These are phyloP conservation scores for Priceomyces melissophilus DNA, from an alignment of 805 yeast genomes.

Conservation along the genomic window DNA sequence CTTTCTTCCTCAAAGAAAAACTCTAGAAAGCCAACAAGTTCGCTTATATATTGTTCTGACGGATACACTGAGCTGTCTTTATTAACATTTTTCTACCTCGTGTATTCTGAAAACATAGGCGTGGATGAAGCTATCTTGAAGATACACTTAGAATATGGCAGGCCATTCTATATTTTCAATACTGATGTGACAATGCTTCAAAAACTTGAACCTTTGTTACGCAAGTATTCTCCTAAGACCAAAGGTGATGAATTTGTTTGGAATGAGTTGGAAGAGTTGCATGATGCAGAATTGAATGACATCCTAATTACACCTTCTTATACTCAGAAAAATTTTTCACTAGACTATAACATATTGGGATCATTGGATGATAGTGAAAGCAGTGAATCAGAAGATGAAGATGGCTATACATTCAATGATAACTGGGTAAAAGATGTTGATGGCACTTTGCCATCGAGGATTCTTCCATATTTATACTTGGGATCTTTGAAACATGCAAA, in stretches of 20 bases:
- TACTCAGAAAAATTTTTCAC: constrained; percentile 3
- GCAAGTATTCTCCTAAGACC: constrained; percentile 54
- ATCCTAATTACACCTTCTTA: constrained; percentile 26
- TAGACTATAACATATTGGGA: too few species aligned
- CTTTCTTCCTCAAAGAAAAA: constrained; percentile 29
- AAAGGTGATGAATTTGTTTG: constrained; percentile 17
- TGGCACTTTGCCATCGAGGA: constrained; percentile 81
- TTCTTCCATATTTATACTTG: constrained; percentile 77
- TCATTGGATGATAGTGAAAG: constrained; percentile 5
- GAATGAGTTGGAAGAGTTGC: constrained; percentile 28
- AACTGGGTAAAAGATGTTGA: constrained; percentile 41
- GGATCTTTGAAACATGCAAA: constrained; percentile 86
- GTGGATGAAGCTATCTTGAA: constrained; percentile 64
- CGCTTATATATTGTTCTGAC: constrained; percentile 75
- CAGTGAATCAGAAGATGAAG: constrained; percentile 4
- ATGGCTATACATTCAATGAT: not conserved
- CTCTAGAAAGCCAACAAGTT: constrained; percentile 33
- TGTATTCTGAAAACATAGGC: constrained; percentile 60
- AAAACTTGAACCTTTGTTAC: constrained; percentile 60
- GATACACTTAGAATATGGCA: constrained; percentile 57
- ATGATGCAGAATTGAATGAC: constrained; percentile 32
- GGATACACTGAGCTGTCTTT: constrained; percentile 91
- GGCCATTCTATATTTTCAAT: constrained; percentile 83
- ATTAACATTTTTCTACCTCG: constrained; percentile 64
- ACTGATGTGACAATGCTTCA: constrained; percentile 66